Percentiles rank a stretch among this genome's conserved stretches.
Conservation (phyloP, 2,329 filamentous ascomycete genomes). For the Podosphaera aphanis region DNA sequence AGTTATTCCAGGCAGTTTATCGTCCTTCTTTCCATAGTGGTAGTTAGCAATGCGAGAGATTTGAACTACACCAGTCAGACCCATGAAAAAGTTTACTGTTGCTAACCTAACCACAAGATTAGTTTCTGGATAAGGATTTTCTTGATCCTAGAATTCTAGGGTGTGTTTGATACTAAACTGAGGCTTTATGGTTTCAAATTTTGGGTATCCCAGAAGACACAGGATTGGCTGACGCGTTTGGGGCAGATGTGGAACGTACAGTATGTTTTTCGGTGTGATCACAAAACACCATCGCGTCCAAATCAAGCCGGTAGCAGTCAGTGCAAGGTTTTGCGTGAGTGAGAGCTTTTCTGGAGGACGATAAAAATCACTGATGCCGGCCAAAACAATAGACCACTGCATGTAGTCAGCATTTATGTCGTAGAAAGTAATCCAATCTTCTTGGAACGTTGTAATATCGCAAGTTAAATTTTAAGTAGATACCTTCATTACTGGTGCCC, state of each 20-base stretch:
- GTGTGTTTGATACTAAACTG: not conserved
- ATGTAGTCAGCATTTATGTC: not conserved
- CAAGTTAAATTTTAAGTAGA: conserved; percentile 3
- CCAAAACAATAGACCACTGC: conserved; percentile 77
- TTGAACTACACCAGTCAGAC: conserved; percentile 65
- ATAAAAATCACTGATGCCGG: conserved; percentile 74
- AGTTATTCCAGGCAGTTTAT: conserved; percentile 5
- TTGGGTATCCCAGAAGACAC: not conserved
- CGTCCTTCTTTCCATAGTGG: conserved; percentile 34
- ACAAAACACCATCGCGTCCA: conserved; percentile 98
- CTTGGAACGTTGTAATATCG: not conserved
- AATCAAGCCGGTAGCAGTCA: conserved; percentile 79
- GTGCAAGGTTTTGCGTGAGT: conserved; percentile 70
- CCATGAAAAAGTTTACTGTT: conserved; percentile 95
- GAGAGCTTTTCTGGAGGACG: conserved; percentile 85
- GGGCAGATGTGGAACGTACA: conserved; percentile 29
- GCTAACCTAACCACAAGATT: conserved; percentile 36
- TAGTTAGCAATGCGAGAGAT: conserved; percentile 50
- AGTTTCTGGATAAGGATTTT: not conserved
- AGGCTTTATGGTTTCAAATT: not conserved
- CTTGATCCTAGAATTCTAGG: not conserved
- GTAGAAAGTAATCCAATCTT: conserved; percentile 1
- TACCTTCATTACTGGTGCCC: conserved; percentile 85
- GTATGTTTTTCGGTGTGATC: conserved; percentile 79
- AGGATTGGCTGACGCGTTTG: too few species aligned